Evolutionary conservation across 306 rosid genomes (phyloP), one percentile per base, ranked within the genome.

Genomic region (Prunus campanulata): DNA sequence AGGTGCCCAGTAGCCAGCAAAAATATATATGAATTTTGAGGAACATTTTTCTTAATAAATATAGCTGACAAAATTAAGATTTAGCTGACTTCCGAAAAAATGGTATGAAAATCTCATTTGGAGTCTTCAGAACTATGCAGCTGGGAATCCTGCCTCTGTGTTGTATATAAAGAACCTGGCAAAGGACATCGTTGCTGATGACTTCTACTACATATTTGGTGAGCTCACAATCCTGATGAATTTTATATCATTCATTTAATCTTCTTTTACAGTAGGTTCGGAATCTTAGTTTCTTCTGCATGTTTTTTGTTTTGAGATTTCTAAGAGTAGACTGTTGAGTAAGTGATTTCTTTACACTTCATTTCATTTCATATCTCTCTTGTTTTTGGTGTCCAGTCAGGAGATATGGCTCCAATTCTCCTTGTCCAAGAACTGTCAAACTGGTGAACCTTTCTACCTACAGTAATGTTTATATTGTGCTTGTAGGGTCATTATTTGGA

Each of bases 121-220:
- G 73, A 46, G 82, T 87, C 70, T 87, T 87, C 93, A 94, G 97
- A 92, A 86, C 88, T 95, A 95, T 75, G 68, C 91, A 29, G 77
- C 97, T 46, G 98, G 98, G 79, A 89, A 84, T 80, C 96, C 97
- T 68, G 84, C 97, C 68, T 76, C 92, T 22, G 93, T 92, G 71
- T 89, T 95, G 88, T 95, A 95, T 82, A 80, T 95, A 47, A 95
- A 95, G 91, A 95, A 95, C 91, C 85, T 95, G 88, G 96, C 97
- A 19, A 95, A 95, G 87, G 98, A 92, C 72, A 91, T 92, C 74
- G 66, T 84, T 77, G 74, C 76, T 62, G 93, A 92, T 66, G 97
- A 95, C 84, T 89, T 95, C 77, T 89, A 85, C 82, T 84, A 84
- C 77, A 85, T 92, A 83, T 95, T 92, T 83, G 98, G 98, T 94